phyloP scores from a whole-genome alignment of 1,139 yeast species.

The Meyerozyma athensensis region DNA sequence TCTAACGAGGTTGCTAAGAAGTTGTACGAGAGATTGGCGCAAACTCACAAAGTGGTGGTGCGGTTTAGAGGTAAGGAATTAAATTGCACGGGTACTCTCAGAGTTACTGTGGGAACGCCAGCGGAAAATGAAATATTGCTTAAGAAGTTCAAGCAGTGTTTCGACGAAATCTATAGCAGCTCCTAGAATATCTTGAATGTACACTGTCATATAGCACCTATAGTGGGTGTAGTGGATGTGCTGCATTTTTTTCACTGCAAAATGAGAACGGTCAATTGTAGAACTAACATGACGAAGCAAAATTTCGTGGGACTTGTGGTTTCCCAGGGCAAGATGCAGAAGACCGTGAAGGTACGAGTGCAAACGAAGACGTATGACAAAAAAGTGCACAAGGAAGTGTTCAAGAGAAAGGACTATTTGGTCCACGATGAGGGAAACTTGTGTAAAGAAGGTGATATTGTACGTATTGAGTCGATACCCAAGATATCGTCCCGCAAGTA shows the following conservation, averaged over 20 bases:
- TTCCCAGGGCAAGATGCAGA: constrained; percentile 93
- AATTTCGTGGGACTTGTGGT: constrained; percentile 89
- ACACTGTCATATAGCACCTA: not conserved
- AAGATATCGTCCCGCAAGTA: constrained; percentile 78
- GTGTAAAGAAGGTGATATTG: constrained; percentile 93
- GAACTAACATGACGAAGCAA: constrained; percentile 69
- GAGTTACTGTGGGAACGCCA: constrained; percentile 82
- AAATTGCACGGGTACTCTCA: constrained; percentile 81
- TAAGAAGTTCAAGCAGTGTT: constrained; percentile 35
- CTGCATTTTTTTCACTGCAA: not conserved
- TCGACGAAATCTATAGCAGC: constrained; percentile 11
- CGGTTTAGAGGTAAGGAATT: constrained; percentile 87
- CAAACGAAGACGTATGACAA: constrained; percentile 66
- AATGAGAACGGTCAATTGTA: not conserved
- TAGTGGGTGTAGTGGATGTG: not conserved
- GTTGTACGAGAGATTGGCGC: constrained; percentile 68
- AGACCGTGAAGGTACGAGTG: constrained; percentile 91
- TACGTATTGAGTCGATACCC: constrained; percentile 85
- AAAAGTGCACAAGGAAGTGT: constrained; percentile 68
- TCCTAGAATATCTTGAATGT: not conserved
- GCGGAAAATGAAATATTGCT: constrained; percentile 64
- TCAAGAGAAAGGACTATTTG: constrained; percentile 75
- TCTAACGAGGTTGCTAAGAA: constrained; percentile 63
- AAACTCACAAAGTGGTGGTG: constrained; percentile 70
- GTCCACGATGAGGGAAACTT: constrained; percentile 93